These are phyloP conservation scores for Lunasporangiospora selenospora DNA, from an alignment of 192 early-diverging fungal genomes.

Conservation along the genomic window DNA sequence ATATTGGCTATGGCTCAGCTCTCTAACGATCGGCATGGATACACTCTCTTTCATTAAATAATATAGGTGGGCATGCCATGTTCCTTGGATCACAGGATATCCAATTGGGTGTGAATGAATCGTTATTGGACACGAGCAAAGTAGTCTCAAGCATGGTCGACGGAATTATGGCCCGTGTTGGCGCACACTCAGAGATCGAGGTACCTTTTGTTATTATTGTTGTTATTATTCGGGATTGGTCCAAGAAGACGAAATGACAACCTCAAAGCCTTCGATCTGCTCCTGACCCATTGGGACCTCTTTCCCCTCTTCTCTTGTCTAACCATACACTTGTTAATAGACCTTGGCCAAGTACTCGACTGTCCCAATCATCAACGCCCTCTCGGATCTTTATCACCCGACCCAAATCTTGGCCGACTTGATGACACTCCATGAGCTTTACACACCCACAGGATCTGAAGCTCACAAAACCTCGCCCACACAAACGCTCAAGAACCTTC, in stretches of 20 bases:
- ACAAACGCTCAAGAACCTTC: slow-evolving; percentile 68
- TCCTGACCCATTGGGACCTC: neutral
- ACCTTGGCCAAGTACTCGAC: slow-evolving; percentile 84
- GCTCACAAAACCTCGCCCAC: slow-evolving; percentile 57
- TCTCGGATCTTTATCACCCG: slow-evolving; percentile 95
- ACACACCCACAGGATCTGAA: slow-evolving; percentile 49
- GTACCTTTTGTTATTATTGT: slow-evolving; percentile 41
- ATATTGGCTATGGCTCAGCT: no score
- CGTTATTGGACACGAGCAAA: slow-evolving; percentile 85
- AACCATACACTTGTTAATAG: slow-evolving; percentile 52
- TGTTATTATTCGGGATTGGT: no score
- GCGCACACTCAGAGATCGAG: slow-evolving; percentile 88
- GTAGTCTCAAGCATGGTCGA: slow-evolving; percentile 98
- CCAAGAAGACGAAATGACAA: no score
- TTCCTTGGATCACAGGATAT: slow-evolving; percentile 96
- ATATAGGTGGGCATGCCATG: slow-evolving; percentile 90
- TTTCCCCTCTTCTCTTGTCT: neutral
- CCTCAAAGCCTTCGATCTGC: no score
- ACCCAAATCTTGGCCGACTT: slow-evolving; percentile 97
- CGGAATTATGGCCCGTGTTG: slow-evolving; percentile 93
- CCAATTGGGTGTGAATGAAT: slow-evolving; percentile 96
- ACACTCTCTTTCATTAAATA: neutral
- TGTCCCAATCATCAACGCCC: slow-evolving; percentile 96
- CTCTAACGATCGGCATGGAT: no score
- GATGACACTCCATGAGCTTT: slow-evolving; percentile 91